These are phyloP conservation scores for Amanita polypyramis DNA, from an alignment of 768 basidiomycete species.

Conservation along the genomic window DNA sequence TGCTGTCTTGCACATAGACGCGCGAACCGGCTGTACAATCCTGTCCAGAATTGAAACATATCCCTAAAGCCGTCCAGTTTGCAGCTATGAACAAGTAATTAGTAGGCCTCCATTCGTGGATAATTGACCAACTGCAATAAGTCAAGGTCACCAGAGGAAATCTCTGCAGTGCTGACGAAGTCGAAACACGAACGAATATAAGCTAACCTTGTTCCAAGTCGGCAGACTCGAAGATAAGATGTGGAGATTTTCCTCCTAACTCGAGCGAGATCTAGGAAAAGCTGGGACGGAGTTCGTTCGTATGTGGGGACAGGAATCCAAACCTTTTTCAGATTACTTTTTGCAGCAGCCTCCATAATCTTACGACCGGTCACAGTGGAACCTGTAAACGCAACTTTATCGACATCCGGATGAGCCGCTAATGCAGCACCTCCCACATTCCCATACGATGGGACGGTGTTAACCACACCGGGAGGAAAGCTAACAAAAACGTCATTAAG, in stretches of 20 bases:
- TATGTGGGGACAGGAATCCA: no score
- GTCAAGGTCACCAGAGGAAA: no score
- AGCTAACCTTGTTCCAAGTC: slow-evolving; percentile 73
- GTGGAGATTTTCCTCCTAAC: slow-evolving; percentile 88
- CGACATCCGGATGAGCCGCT: slow-evolving; percentile 71
- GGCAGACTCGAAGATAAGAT: slow-evolving; percentile 84
- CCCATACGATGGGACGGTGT: slow-evolving; percentile 80
- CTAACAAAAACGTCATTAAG: slow-evolving; percentile 23
- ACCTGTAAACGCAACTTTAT: slow-evolving; percentile 95
- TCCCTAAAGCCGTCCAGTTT: slow-evolving; percentile 77
- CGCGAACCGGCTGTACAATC: slow-evolving; percentile 92
- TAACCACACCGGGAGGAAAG: slow-evolving; percentile 87
- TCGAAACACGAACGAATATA: background rate
- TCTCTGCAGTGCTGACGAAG: no score
- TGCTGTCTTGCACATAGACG: slow-evolving; percentile 76
- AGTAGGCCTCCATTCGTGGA: background rate
- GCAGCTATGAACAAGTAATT: slow-evolving; percentile 38
- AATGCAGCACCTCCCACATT: slow-evolving; percentile 78
- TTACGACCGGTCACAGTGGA: slow-evolving; percentile 83
- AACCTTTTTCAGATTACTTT: slow-evolving; percentile 91
- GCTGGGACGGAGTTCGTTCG: background rate
- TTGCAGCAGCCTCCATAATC: slow-evolving; percentile 86
- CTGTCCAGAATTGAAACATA: slow-evolving; percentile 86
- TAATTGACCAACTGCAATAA: no score
- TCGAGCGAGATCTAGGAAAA: slow-evolving; percentile 68